A percentile compares a stretch with the other conserved stretches of the same genome.
Evolutionary conservation across 495 filamentous ascomycete genomes (phyloP).

Genomic region (Immersiella caudata): DNA sequence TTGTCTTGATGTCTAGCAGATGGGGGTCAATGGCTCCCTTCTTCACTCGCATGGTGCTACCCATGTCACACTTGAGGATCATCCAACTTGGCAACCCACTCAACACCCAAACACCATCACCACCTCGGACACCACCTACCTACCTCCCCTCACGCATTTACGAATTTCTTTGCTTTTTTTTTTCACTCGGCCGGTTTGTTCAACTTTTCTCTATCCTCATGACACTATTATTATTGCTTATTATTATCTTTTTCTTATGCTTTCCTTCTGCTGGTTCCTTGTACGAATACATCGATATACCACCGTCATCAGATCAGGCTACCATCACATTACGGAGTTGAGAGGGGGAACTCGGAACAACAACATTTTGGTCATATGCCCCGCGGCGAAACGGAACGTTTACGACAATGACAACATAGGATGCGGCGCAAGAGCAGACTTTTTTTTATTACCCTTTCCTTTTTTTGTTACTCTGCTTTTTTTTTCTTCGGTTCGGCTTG

Average conservation of each 20-base stretch:
- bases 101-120: neutral
- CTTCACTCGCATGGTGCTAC: neutral
- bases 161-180: neutral
- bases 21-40: neutral
- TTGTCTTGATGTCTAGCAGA: neutral
- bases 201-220: neutral
- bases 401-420: neutral
- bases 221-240: neutral
- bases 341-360: neutral
- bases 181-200: neutral
- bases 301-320: neutral
- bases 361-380: neutral
- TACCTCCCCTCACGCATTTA: neutral
- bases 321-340: neutral
- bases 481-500: neutral
- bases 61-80: neutral
- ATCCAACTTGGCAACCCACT: neutral
- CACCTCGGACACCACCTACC: neutral
- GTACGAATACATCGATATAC: neutral
- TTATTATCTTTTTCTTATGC: neutral
- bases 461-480: neutral
- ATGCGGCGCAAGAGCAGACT: constrained; percentile 2
- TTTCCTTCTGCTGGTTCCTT: neutral
- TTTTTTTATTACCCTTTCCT: constrained; percentile 5
- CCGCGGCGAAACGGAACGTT: neutral